A percentile compares a stretch with the other conserved stretches of the same genome.
phyloP scores from a whole-genome alignment of 2,329 filamentous ascomycete genomes.

The Pseudopyricularia cyperi region DNA sequence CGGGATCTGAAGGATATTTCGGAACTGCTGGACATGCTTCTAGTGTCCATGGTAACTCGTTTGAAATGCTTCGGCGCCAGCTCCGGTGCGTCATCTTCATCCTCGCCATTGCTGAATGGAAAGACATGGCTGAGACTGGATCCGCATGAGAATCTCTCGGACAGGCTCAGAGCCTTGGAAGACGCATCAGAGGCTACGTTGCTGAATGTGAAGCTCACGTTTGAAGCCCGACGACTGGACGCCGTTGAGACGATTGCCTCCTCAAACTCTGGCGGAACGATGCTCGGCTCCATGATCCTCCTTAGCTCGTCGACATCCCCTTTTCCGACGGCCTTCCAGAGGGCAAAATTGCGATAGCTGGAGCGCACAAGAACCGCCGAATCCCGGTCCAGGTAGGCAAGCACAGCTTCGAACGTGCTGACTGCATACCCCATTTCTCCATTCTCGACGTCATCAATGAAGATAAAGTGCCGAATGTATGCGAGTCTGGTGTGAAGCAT shows the following conservation, averaged over 20 bases:
- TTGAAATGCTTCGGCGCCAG: slow-evolving; percentile 45
- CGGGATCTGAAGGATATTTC: slow-evolving; percentile 72
- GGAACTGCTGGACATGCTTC: slow-evolving; percentile 79
- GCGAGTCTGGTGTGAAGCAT: slow-evolving; percentile 77
- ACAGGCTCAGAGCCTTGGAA: slow-evolving; percentile 12
- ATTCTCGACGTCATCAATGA: slow-evolving; percentile 92
- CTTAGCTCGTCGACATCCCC: slow-evolving; percentile 65
- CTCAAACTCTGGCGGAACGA: slow-evolving; percentile 26
- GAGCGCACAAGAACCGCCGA: slow-evolving; percentile 71
- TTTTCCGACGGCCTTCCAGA: slow-evolving; percentile 79
- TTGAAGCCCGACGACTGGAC: slow-evolving; percentile 29
- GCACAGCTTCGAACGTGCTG: slow-evolving; percentile 88
- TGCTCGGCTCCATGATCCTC: slow-evolving; percentile 64
- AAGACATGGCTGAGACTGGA: slow-evolving; percentile 72
- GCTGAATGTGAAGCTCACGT: slow-evolving; percentile 14
- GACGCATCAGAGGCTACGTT: slow-evolving; percentile 17
- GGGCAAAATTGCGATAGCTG: slow-evolving; percentile 68
- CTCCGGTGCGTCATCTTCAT: slow-evolving; percentile 16
- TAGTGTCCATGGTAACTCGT: slow-evolving; percentile 77
- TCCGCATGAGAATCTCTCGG: slow-evolving; percentile 40
- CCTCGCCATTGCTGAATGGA: slow-evolving; percentile 60
- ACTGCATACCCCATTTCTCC: slow-evolving; percentile 93
- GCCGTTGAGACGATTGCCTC: slow-evolving; percentile 17
- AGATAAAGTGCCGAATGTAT: slow-evolving; percentile 98
- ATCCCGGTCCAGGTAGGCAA: slow-evolving; percentile 75